phyloP scores from a whole-genome alignment of 805 yeast genomes.

The Yarrowia sp. region DNA sequence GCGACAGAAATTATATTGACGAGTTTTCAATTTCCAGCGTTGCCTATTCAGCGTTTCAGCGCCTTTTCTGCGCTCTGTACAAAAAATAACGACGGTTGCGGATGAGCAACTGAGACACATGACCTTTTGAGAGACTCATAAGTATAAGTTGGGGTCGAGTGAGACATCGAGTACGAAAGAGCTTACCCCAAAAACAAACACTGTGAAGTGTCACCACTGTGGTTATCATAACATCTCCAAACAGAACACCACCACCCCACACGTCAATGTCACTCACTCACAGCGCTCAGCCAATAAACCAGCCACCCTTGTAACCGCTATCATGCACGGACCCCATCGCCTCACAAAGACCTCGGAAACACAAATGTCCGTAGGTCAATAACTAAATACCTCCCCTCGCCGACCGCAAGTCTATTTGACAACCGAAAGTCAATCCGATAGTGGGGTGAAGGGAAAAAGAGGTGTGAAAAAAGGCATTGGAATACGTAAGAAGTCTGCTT shows the following conservation, averaged over 20 bases:
- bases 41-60: too few relatives aligned
- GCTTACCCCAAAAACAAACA: too few relatives aligned
- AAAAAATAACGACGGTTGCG: background rate
- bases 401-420: slow-evolving; percentile 1
- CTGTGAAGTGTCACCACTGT: too few relatives aligned
- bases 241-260: too few relatives aligned
- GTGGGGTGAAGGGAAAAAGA: too few relatives aligned
- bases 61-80: background rate
- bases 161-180: background rate
- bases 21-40: background rate
- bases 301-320: slow-evolving; percentile 1
- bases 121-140: background rate
- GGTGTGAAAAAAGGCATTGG: too few relatives aligned
- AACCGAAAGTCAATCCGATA: background rate
- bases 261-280: too few relatives aligned
- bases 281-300: background rate
- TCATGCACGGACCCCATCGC: slow-evolving; percentile 10
- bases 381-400: background rate
- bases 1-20: background rate
- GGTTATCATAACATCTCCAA: too few relatives aligned
- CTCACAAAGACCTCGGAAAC: slow-evolving; percentile 1
- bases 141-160: background rate
- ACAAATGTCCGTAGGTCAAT: background rate
- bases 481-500: too few relatives aligned
- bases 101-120: background rate